phyloP scores from a whole-genome alignment of 2,329 filamentous ascomycete genomes.

The Daldinia eschscholtzii region DNA sequence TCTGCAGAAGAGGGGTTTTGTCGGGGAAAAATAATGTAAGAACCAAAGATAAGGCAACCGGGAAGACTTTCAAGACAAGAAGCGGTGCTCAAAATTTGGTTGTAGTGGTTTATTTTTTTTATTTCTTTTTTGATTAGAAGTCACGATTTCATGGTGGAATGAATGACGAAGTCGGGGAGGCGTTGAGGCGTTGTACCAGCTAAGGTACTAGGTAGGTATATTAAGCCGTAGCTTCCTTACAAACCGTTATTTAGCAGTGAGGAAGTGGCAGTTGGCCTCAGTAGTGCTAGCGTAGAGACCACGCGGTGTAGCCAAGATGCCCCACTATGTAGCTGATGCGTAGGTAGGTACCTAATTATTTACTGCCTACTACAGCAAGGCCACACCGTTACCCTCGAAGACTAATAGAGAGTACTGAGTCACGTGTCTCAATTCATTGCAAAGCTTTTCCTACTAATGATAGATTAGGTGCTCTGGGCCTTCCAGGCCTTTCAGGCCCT shows the following conservation, averaged over 20 bases:
- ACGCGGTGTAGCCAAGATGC: background rate
- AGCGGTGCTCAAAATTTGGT: slow-evolving; percentile 8
- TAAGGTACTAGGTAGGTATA: background rate
- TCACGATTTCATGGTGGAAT: slow-evolving; percentile 8
- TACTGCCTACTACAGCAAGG: background rate
- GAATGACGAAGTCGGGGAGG: slow-evolving; percentile 2
- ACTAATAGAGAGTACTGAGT: background rate
- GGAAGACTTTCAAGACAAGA: background rate
- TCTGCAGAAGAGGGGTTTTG: slow-evolving; percentile 11
- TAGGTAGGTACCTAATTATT: background rate
- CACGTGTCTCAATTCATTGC: background rate
- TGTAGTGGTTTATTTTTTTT: slow-evolving; percentile 1
- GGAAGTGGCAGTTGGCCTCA: slow-evolving; percentile 25
- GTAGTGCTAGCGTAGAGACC: background rate
- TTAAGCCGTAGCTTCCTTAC: background rate
- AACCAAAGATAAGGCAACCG: background rate
- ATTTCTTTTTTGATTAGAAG: background rate
- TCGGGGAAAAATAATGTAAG: background rate
- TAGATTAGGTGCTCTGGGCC: no score
- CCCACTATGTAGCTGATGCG: background rate
- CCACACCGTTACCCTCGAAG: no score
- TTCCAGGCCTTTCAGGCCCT: no score
- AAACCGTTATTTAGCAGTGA: no score
- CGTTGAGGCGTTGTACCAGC: slow-evolving; percentile 5
- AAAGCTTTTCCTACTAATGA: background rate